Evolutionary conservation across 805 yeast species (phyloP).

Genomic region (Isabelozyma rhagii): DNA sequence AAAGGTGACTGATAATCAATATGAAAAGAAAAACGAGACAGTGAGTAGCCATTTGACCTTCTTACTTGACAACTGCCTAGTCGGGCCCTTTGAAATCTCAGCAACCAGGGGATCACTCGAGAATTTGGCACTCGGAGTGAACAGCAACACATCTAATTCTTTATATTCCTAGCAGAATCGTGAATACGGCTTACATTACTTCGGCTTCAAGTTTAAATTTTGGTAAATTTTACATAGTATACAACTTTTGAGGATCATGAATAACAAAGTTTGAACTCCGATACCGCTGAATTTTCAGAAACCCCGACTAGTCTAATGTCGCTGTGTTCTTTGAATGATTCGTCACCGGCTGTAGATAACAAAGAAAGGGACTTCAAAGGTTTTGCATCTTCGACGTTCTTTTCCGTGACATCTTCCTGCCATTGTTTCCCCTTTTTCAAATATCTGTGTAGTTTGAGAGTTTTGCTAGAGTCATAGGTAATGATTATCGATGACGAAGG

Average conservation of each 20-base stretch:
- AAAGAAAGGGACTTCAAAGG: conserved; percentile 3
- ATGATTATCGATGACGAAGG: conserved; percentile 32
- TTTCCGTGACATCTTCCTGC: conserved; percentile 12
- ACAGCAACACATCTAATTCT: too few species aligned
- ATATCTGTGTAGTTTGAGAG: conserved; percentile 30
- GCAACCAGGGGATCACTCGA: too few species aligned
- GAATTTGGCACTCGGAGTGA: too few species aligned
- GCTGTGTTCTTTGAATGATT: conserved; percentile 6
- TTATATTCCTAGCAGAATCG: too few species aligned
- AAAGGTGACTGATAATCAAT: too few species aligned
- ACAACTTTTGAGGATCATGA: not conserved
- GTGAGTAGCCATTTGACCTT: too few species aligned
- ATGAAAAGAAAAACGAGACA: too few species aligned
- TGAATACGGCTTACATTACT: too few species aligned
- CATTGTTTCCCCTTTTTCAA: conserved; percentile 39
- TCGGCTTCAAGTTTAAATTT: too few species aligned
- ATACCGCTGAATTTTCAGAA: conserved; percentile 8
- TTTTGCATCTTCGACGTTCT: conserved; percentile 2
- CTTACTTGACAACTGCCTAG: too few species aligned
- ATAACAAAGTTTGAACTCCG: conserved; percentile 8
- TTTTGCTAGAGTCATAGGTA: conserved; percentile 12
- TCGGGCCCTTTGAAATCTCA: too few species aligned
- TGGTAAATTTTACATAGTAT: too few species aligned
- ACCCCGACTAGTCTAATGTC: conserved; percentile 8
- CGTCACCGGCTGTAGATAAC: conserved; percentile 9